phyloP scores from a whole-genome alignment of 1,139 yeast species.

The Hansenula sp. region DNA sequence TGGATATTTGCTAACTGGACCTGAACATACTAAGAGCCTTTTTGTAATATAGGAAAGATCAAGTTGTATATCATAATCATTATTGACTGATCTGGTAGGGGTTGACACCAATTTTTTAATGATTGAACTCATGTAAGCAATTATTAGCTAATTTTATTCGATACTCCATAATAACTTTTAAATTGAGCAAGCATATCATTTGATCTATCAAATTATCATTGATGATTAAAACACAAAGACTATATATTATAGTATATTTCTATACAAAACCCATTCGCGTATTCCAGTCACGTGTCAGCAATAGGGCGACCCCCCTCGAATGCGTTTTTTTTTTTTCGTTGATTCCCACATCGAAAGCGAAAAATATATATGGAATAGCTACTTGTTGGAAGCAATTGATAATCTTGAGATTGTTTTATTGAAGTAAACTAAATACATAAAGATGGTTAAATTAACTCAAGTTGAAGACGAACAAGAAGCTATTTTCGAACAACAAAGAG shows the following conservation, averaged over 20 bases:
- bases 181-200: not conserved
- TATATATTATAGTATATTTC: too few species aligned
- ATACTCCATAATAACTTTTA: not conserved
- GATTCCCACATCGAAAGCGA: not conserved
- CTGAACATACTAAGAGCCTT: slow-evolving; percentile 63
- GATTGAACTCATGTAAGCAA: not conserved
- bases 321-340: not conserved
- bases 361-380: not conserved
- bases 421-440: not conserved
- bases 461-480: slow-evolving; percentile 53
- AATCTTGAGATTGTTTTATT: too few species aligned
- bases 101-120: slow-evolving; percentile 4
- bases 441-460: slow-evolving; percentile 73
- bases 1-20: slow-evolving; percentile 50
- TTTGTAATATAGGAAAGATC: slow-evolving; percentile 67
- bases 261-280: not conserved
- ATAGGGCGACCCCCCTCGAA: too few species aligned
- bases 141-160: not conserved
- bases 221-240: too few species aligned
- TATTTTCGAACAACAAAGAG: slow-evolving; percentile 27
- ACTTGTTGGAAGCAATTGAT: not conserved
- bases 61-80: slow-evolving; percentile 28
- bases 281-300: too few species aligned
- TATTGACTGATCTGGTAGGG: slow-evolving; percentile 13
- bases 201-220: too few species aligned